Evolutionary conservation across 208 protist species (phyloP), one percentile per base, ranked within the genome.

Genomic region (Leishmania lainsoni): DNA sequence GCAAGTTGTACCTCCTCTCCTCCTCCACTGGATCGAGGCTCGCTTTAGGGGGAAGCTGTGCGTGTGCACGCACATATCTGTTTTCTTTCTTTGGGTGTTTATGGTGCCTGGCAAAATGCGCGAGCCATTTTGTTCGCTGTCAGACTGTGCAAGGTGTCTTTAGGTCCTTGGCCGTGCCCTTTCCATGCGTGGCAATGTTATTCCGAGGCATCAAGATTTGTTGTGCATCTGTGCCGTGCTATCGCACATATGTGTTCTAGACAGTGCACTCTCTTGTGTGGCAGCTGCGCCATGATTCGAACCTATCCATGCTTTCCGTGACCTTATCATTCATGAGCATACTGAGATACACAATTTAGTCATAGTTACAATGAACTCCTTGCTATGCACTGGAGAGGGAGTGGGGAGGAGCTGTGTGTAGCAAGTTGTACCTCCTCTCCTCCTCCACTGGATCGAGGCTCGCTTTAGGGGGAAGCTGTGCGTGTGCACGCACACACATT

Each of bases 91-190:
- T 3, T 39, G 61, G 10, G 29, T 35, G 61, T 26, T 17, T 66
- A n/a, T 29, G 26, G 61, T 35, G 61, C 61, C 29, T 6, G 61
- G 2, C 61, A 14, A 29, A 39, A 29, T 20, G 61, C 10, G 10
- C 29, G 39, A 49, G 5, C 16, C 0, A 5, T 49, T 42, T 49
- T 22, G 32, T 26, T 42, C 5, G 39, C 20, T 72, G 66, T 39
- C 39, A 12, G 10, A 16, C 35, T 32, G 70, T 42, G 70, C 2
- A 26, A 75, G 82, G 78, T 86, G 82, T 76, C 78, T 82, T 78
- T 83, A 86, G 82, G 78, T 86, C 82, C 82, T 86, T 82, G 52
- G 70, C 78, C 73, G 72, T 59, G 45, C 2, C n/a, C 42, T 52
- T 75, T n/a, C n/a, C n/a, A n/a, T n/a, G n/a, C n/a, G n/a, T n/a